Evolutionary conservation across 371 early-diverging fungal species (phyloP).

Genomic region (Parasitella parasitica): DNA sequence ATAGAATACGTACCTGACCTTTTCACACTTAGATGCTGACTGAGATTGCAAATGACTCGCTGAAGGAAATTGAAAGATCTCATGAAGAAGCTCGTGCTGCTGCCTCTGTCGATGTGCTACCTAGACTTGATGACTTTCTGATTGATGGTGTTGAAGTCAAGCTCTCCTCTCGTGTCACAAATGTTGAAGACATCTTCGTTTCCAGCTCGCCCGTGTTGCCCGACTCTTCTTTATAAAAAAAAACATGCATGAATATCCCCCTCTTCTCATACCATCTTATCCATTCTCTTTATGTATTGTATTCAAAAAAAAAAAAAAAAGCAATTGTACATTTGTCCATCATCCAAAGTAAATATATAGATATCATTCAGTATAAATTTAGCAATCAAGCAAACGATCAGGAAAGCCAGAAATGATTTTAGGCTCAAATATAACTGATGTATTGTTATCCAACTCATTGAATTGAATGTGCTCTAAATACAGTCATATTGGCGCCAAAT

Average conservation of each 20-base stretch:
- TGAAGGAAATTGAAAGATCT: neutral
- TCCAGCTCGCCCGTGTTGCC: slow-evolving; percentile 2
- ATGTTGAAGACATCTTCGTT: slow-evolving; percentile 17
- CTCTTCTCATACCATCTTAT: neutral
- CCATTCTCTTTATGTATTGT: neutral
- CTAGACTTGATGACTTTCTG: neutral
- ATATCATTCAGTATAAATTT: neutral
- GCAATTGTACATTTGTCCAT: neutral
- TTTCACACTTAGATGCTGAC: neutral
- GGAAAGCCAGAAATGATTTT: neutral
- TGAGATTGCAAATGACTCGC: neutral
- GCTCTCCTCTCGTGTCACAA: slow-evolving; percentile 15
- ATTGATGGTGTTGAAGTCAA: slow-evolving; percentile 14
- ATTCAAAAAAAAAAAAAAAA: neutral
- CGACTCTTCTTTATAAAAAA: neutral
- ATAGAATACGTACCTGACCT: neutral
- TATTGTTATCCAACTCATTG: neutral
- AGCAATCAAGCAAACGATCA: neutral
- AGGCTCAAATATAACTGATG: neutral
- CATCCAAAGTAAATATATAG: neutral
- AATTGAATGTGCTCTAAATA: neutral
- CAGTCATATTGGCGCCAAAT: neutral
- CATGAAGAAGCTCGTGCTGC: neutral
- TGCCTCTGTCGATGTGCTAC: neutral
- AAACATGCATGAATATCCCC: neutral